Conservation (phyloP, 305 asterid species). For the Fraxinus velutina region DNA sequence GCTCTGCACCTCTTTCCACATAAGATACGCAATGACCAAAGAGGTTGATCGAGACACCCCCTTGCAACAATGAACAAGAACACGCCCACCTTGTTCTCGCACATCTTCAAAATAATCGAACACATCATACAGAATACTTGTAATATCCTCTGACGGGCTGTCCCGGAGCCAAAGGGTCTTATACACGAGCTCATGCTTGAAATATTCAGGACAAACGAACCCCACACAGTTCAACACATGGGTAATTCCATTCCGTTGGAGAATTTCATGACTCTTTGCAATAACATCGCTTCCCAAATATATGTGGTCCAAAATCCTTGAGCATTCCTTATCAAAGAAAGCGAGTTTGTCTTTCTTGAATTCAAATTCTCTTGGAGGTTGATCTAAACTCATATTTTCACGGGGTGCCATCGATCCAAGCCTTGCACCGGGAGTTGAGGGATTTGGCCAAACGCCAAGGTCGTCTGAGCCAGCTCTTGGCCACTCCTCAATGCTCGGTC, state of each 20-base stretch:
- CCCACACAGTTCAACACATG: slow-evolving; percentile 97
- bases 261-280: slow-evolving; percentile 78
- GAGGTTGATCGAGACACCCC: slow-evolving; percentile 95
- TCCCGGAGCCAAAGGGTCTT: slow-evolving; percentile 95
- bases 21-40: slow-evolving; percentile 88
- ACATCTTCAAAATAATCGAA: slow-evolving; percentile 94
- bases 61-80: slow-evolving; percentile 84
- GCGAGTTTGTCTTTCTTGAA: slow-evolving; percentile 38
- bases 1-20: slow-evolving; percentile 83
- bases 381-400: slow-evolving; percentile 36
- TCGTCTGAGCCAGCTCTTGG: slow-evolving; percentile 91
- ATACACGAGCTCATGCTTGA: slow-evolving; percentile 74
- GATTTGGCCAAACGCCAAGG: slow-evolving; percentile 78
- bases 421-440: slow-evolving; percentile 69
- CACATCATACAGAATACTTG: slow-evolving; percentile 79
- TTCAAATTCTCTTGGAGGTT: neutral
- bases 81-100: slow-evolving; percentile 71
- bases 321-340: slow-evolving; percentile 82
- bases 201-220: slow-evolving; percentile 72
- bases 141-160: slow-evolving; percentile 87
- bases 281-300: slow-evolving; percentile 78
- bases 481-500: slow-evolving; percentile 75
- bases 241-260: slow-evolving; percentile 63
- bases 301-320: slow-evolving; percentile 68
- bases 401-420: slow-evolving; percentile 46